Conservation (phyloP, 768 basidiomycete species). For the Kwoniella botswanensis region DNA sequence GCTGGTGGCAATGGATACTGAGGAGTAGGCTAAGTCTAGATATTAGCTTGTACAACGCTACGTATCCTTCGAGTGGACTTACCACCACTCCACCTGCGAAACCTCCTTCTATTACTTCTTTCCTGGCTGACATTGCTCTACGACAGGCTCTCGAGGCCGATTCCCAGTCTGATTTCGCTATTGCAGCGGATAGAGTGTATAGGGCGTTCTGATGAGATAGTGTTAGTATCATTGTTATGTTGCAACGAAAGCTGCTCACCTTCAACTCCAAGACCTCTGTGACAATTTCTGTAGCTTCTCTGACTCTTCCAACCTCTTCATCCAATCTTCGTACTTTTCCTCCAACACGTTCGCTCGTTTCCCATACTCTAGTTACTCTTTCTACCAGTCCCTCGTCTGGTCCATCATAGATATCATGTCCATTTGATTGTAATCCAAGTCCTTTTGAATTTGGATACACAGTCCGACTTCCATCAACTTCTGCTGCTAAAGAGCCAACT, state of each 20-base stretch:
- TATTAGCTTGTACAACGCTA: slow-evolving; percentile 6
- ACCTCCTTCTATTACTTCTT: slow-evolving; percentile 74
- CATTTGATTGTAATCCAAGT: slow-evolving; percentile 65
- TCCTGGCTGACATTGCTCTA: slow-evolving; percentile 82
- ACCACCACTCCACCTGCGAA: slow-evolving; percentile 91
- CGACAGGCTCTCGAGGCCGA: slow-evolving; percentile 88
- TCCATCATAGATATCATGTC: slow-evolving; percentile 67
- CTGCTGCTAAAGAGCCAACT: slow-evolving; percentile 30
- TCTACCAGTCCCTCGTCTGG: slow-evolving; percentile 51
- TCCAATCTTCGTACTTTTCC: slow-evolving; percentile 86
- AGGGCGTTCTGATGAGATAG: slow-evolving; percentile 66
- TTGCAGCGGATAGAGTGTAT: slow-evolving; percentile 65
- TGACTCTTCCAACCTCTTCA: slow-evolving; percentile 88
- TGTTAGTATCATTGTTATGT: slow-evolving; percentile 2
- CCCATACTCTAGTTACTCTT: slow-evolving; percentile 56
- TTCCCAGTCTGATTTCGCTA: slow-evolving; percentile 91
- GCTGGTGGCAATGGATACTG: slow-evolving; percentile 83
- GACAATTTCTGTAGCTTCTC: slow-evolving; percentile 87
- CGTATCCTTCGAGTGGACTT: slow-evolving; percentile 34
- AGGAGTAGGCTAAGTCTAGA: slow-evolving; percentile 74
- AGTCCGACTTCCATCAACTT: slow-evolving; percentile 37
- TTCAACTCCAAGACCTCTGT: slow-evolving; percentile 94
- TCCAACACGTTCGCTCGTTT: slow-evolving; percentile 74
- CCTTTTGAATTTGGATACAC: slow-evolving; percentile 19
- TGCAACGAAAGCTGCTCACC: slow-evolving; percentile 60